Evolutionary conservation across 1,139 yeast genomes (phyloP), one percentile per base, ranked within the genome.

Genomic region (Sugiyamaella novakii): DNA sequence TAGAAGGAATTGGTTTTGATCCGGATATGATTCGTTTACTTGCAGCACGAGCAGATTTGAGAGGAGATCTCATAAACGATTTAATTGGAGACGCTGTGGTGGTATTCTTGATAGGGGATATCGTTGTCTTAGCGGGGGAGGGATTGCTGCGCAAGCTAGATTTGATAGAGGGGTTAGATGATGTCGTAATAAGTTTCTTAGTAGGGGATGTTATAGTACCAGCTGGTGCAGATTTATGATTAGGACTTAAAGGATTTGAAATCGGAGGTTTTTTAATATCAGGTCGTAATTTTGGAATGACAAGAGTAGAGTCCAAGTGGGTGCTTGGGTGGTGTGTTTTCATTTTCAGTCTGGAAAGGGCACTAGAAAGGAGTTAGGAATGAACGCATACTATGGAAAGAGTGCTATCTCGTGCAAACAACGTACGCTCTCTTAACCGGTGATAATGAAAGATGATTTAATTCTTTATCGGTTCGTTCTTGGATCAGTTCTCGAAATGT

Each of bases 401-500:
- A n/a, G n/a, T n/a, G n/a, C n/a, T n/a, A n/a, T n/a, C n/a, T 29
- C 15, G 33, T 29, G 7, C 17, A 14, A 14, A 29, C 12, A 8
- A 41, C 50, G 27, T 36, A 47, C 48, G 51, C 48, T 31, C 41
- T 46, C 33, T 46, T 49, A 7, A 37, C 45, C 5, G 50, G 50
- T 6, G 50, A 46, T 8, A 46, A 18, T 3, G 50, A 27, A 1
- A 34, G 17, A 25, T 45, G 42, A 21, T 44, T 36, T 3, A 34
- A 30, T 14, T 40, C 42, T 25, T 36, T 39, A 18, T 44, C 43
- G 29, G 40, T 27, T 19, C 48, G 47, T 31, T 58, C 57, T 3
- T 54, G 50, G 15, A 48, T 51, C 10, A 62, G 49, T 48, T 72
- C 69, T 6, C 62, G 58, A 21, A 73, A 55, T 45, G 72, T 72